Base-by-base conservation (phyloP, 116 monocot genomes). In the Phalaenopsis hybrid region DNA sequence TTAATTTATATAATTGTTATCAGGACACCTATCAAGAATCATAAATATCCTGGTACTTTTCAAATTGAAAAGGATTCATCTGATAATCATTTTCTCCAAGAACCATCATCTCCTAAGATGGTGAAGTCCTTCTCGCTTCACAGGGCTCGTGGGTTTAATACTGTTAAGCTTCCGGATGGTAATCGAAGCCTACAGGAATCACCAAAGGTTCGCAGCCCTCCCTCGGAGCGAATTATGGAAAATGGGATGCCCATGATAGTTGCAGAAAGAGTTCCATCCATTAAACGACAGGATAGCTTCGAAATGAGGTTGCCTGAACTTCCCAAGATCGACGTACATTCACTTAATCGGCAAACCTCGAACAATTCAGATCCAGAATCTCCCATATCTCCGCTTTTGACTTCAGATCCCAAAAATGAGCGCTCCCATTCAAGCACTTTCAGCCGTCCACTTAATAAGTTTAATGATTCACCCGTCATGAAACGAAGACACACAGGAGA, bases 391-490 rank as follows among this genome's bases (percentile, higher is more conserved):
- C 95, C 92, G 78, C 91, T 99, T 78, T 82, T 99, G 51, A 95
- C 89, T 75, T 94, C 99, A 80, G 95, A 99, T 90, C 93, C 96
- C 77, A 88, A 93, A 78, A 89, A 92, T 82, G 99, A 95, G 58
- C 90, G 94, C 11, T 99, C 99, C 78, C 93, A 98, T 85, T 95
- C 98, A 49, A 89, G 93, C 57, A 98, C 93, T 20, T 98, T 89
- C 79, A 98, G 93, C 70, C 88, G 87, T 23, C 92, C 92, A 15
- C 76, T 85, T 50, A 83, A 82, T 74, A 88, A 89, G 15, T 88
- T 89, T 81, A 88, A 89, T 76, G 89, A 87, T 44, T 69, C 81
- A 45, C 77, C 90, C 28, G 37, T 87, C 68, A 88, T 31, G 31
- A 31, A 86, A 85, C 88, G 78, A 33, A 85, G 84, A 79, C 85